Base-by-base conservation (phyloP, 139 green algal species). In the Coelastrella sp. region DNA sequence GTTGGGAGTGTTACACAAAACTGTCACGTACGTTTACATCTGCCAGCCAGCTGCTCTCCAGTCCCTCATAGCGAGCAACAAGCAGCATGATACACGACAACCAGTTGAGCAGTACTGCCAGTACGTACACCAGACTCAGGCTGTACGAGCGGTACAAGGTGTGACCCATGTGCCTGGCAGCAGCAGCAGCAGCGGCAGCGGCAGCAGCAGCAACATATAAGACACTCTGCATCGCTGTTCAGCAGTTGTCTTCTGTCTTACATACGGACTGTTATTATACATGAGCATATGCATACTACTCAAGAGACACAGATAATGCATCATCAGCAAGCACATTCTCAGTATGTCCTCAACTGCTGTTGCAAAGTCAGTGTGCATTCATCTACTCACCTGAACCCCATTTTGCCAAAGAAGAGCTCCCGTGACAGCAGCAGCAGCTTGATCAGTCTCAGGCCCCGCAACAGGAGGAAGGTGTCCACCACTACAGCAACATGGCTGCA, bases 381-480 rank as follows among this genome's bases (percentile, higher is more conserved):
- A n/a, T n/a, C n/a, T n/a, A n/a, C n/a, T n/a, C 23, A 76, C 68
- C 68, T 76, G 68, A 77, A 79, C 15, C 72, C 73, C 71, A 79
- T 79, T 25, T 82, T 82, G 51, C 75, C 75, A 5, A 82, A 69
- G 51, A 82, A 82, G 32, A 84, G 53, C 59, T 84, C 77, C 0
- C 77, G 77, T 48, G 57, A 73, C 59, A 84, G 77, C 38, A 84
- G 77, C 77, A 84, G 57, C 77, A 84, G 77, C 77, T 73, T 84
- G 19, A 84, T 35, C 21, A 84, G 59, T 2, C 77, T 57, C 59
- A 84, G 59, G 53, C 77, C 77, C 4, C 77, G 57, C 77, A 84
- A 59, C 77, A 84, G 48, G 0, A 73, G 17, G 25, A 74, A 32
- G 0, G 59, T 73, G 59, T 84, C 41, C 5, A 84, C 59, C 25